A percentile compares a stretch with the other conserved stretches of the same genome.
These are phyloP conservation scores for Fusarium praegraminearum DNA, from an alignment of 2,329 filamentous ascomycete species.

Conservation along the genomic window DNA sequence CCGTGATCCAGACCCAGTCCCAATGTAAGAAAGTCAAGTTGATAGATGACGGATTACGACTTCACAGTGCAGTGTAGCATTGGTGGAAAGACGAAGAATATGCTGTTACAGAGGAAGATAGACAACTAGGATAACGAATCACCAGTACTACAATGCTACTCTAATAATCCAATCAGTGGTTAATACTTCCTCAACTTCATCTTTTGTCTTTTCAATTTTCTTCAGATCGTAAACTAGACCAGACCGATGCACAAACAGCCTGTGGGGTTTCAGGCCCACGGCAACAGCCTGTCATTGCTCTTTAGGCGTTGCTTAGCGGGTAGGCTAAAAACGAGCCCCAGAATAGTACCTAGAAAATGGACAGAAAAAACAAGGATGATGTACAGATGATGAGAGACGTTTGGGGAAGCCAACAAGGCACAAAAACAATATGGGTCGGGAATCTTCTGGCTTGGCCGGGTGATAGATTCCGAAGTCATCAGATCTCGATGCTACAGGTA, in stretches of 20 bases:
- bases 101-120: too few relatives aligned
- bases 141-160: constrained; percentile 24
- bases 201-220: background rate
- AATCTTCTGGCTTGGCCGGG: constrained; percentile 10
- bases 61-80: constrained; percentile 20
- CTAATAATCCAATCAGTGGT: background rate
- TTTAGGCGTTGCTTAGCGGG: constrained; percentile 38
- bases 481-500: background rate
- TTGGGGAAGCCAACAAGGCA: constrained; percentile 3
- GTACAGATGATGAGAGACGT: constrained; percentile 24
- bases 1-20: constrained; percentile 36
- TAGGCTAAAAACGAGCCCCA: constrained; percentile 44
- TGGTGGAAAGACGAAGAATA: background rate
- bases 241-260: constrained; percentile 26
- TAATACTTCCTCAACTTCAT: too few relatives aligned
- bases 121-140: too few relatives aligned
- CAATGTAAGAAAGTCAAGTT: constrained; percentile 15
- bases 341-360: constrained; percentile 4
- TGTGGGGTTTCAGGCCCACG: constrained; percentile 30
- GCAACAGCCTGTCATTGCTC: constrained; percentile 24
- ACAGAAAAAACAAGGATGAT: constrained; percentile 37
- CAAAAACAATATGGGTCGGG: background rate
- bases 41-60: constrained; percentile 19
- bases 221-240: constrained; percentile 22
- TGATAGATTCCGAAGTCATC: background rate